Evolutionary conservation across 2,329 filamentous ascomycete genomes (phyloP).

Genomic region (Trichoderma pleuroti): DNA sequence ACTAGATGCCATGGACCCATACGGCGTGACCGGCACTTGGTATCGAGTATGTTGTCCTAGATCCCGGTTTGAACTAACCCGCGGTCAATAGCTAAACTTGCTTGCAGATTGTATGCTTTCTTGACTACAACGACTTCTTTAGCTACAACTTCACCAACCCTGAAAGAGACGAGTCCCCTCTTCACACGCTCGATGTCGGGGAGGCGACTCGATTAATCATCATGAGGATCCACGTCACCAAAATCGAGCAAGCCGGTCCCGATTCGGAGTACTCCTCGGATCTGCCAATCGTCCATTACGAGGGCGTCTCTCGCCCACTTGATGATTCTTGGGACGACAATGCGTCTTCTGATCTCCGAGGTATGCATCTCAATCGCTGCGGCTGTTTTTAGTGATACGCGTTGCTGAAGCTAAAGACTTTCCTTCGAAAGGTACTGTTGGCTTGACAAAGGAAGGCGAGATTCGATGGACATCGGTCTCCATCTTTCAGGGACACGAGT

Average conservation of each 20-base stretch:
- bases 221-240: conserved; percentile 62
- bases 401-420: conserved; percentile 27
- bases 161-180: conserved; percentile 41
- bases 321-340: conserved; percentile 66
- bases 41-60: conserved; percentile 49
- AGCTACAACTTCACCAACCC: conserved; percentile 62
- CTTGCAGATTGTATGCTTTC: conserved; percentile 43
- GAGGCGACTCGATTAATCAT: conserved; percentile 69
- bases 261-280: conserved; percentile 54
- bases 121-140: conserved; percentile 71
- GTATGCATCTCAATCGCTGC: conserved; percentile 37
- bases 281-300: conserved; percentile 65
- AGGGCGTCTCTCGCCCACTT: conserved; percentile 58
- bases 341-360: conserved; percentile 62
- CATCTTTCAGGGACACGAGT: conserved; percentile 61
- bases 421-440: conserved; percentile 51
- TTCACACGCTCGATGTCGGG: conserved; percentile 53
- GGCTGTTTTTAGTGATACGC: not conserved
- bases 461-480: conserved; percentile 71
- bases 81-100: conserved; percentile 22
- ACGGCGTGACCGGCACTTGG: conserved; percentile 68
- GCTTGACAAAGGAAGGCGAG: conserved; percentile 65
- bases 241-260: conserved; percentile 55
- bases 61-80: not conserved
- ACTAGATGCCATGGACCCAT: conserved; percentile 61